Evolutionary conservation across 2,329 filamentous ascomycete species (phyloP).

Genomic region (Colletotrichum kahawae): DNA sequence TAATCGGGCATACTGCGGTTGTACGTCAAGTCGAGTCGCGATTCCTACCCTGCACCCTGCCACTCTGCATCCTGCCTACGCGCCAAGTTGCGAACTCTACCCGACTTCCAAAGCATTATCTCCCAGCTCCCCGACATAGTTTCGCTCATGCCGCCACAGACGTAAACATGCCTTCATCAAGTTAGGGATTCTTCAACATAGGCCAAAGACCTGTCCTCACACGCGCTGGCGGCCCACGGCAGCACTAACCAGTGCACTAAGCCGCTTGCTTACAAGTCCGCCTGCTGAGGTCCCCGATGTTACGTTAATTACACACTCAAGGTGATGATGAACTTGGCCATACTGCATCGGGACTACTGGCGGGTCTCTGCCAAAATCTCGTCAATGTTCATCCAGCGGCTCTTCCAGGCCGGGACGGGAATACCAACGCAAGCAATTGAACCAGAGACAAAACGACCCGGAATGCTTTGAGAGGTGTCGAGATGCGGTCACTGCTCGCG

Average conservation of each 20-base stretch:
- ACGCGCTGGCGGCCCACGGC: background rate
- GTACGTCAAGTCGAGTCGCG: background rate
- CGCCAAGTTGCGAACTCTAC: background rate
- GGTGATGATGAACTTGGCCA: background rate
- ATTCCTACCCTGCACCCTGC: background rate
- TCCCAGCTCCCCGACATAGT: background rate
- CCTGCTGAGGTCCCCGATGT: background rate
- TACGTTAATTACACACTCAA: background rate
- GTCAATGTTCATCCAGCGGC: background rate
- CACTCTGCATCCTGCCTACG: background rate
- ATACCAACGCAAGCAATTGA: background rate
- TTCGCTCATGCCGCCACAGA: background rate
- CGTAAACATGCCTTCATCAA: background rate
- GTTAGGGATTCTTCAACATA: constrained; percentile 15
- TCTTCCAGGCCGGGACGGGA: background rate
- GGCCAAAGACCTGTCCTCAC: background rate
- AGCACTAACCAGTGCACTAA: background rate
- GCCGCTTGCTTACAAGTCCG: background rate
- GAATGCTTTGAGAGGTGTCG: background rate
- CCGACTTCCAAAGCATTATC: background rate
- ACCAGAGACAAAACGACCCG: background rate
- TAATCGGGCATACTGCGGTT: background rate
- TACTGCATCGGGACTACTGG: background rate
- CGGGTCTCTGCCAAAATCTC: background rate
- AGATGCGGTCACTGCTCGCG: background rate